A percentile compares a stretch with the other conserved stretches of the same genome.
phyloP scores from a whole-genome alignment of 495 filamentous ascomycete genomes.

The Podospora comata region DNA sequence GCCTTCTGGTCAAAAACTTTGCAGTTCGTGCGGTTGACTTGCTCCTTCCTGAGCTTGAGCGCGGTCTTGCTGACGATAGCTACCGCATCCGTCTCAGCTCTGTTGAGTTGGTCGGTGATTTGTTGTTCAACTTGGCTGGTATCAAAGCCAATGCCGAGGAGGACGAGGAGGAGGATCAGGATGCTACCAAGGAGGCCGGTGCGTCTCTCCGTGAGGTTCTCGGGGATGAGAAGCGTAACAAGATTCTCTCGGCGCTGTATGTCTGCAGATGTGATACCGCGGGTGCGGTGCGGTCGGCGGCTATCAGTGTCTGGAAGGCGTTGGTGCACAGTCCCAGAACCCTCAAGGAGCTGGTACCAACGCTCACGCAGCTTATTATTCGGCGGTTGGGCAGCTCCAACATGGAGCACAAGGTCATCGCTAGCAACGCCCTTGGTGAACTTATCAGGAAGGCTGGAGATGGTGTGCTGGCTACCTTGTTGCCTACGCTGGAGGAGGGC shows the following conservation, averaged over 20 bases:
- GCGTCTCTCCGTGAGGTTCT: constrained; percentile 89
- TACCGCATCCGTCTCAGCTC: constrained; percentile 97
- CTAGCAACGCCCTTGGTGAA: constrained; percentile 92
- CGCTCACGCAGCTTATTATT: constrained; percentile 90
- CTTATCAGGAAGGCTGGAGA: constrained; percentile 96
- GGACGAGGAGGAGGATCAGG: constrained; percentile 68
- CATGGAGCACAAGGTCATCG: constrained; percentile 98
- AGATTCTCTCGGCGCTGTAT: constrained; percentile 90
- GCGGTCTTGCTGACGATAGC: constrained; percentile 90
- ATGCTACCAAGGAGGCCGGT: constrained; percentile 76
- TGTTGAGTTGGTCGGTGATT: constrained; percentile 92
- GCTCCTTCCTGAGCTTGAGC: constrained; percentile 88
- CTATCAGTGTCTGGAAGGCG: constrained; percentile 93
- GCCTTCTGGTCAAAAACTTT: constrained; percentile 96
- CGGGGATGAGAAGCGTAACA: constrained; percentile 92
- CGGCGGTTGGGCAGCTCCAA: constrained; percentile 90
- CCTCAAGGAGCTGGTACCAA: constrained; percentile 91
- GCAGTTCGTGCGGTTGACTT: constrained; percentile 91
- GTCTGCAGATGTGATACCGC: constrained; percentile 98
- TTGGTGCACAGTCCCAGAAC: constrained; percentile 89
- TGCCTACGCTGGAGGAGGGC: constrained; percentile 91
- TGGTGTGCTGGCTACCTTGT: constrained; percentile 77
- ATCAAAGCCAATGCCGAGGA: constrained; percentile 80
- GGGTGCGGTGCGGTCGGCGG: constrained; percentile 83
- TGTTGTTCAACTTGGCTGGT: constrained; percentile 96